Evolutionary conservation across 495 filamentous ascomycete genomes (phyloP), one percentile per base, ranked within the genome.

Genomic region (Xylaria castorea): DNA sequence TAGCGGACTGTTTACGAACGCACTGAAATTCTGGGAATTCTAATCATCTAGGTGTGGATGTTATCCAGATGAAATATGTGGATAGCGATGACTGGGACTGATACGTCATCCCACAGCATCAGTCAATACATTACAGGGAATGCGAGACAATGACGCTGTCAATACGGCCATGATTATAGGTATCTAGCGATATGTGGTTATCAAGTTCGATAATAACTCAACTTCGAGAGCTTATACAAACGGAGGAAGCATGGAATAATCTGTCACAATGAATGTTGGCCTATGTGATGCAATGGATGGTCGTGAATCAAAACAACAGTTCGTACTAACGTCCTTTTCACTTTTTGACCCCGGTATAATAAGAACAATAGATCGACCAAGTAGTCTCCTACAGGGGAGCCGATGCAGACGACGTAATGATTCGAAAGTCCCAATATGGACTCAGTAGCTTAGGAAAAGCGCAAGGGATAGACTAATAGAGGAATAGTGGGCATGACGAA

Each of bases 41-140:
- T 30, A 8, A 20, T 4, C 18, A n/a, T 7, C 60, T 63, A 4
- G 38, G 8, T 67, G 46, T 36, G 64, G 44, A 22, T 66, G 20
- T 16, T 6, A 42, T 42, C 36, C 14, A 16, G 58, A 61, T 27
- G 63, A 11, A 50, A 48, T 32, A 3, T 20, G 40, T 66, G 40
- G 63, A 66, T 50, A 42, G 20, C 38, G 63, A 40, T 50, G 32
- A 16, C 46, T 3, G 14, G 40, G 16, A 12, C 48, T 20, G 66
- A 44, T 68, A 68, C 66, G 50, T 68, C 66, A 68, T 68, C 20
- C 50, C 50, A 68, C 50, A 57, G 34, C 34, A 16, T 68, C 16
- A 14, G 44, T 32, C 11, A n/a, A n/a, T 36, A 51, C 30, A 27
- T 38, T 20, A 1, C 14, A 30, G 14, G 27, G 44, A 22, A 66